A percentile compares a stretch with the other conserved stretches of the same genome.
Conservation (phyloP, 208 protist genomes). For the Leishmania tropica region DNA sequence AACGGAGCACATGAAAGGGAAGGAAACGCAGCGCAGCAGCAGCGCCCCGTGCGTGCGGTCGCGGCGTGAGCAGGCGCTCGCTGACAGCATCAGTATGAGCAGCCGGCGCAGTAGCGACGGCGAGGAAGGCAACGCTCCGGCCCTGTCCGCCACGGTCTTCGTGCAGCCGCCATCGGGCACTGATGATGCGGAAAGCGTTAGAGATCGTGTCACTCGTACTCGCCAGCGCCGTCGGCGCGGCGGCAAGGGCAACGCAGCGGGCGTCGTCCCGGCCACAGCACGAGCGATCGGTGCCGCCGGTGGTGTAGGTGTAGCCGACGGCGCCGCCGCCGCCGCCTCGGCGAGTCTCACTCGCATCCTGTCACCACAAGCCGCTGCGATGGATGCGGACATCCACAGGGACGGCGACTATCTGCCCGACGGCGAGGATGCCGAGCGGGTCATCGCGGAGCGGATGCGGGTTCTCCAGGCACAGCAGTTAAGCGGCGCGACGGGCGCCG, state of each 20-base stretch:
- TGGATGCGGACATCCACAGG: background rate
- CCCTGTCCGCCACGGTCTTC: background rate
- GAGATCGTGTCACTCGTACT: background rate
- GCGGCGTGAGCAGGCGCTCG: slow-evolving; percentile 16
- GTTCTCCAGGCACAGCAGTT: background rate
- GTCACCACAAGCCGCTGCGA: background rate
- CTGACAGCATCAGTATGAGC: background rate
- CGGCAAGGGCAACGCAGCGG: background rate
- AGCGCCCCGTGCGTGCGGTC: background rate
- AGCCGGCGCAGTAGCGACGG: background rate
- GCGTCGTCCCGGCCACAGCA: background rate
- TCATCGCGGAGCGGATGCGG: background rate
- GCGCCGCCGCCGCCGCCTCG: background rate
- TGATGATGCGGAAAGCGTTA: background rate
- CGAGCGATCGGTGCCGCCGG: background rate
- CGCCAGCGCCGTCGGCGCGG: background rate
- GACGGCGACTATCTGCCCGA: slow-evolving; percentile 1
- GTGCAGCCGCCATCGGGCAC: background rate
- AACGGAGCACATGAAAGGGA: background rate
- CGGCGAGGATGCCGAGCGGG: background rate
- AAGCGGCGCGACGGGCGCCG: background rate
- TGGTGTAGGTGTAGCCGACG: background rate
- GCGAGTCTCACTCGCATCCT: background rate
- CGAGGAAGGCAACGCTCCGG: background rate
- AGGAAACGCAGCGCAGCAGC: background rate